Percentiles rank a stretch among this genome's conserved stretches.
These are phyloP conservation scores for Guadua angustifolia DNA, from an alignment of 176 grass and related monocot genomes.

Conservation along the genomic window DNA sequence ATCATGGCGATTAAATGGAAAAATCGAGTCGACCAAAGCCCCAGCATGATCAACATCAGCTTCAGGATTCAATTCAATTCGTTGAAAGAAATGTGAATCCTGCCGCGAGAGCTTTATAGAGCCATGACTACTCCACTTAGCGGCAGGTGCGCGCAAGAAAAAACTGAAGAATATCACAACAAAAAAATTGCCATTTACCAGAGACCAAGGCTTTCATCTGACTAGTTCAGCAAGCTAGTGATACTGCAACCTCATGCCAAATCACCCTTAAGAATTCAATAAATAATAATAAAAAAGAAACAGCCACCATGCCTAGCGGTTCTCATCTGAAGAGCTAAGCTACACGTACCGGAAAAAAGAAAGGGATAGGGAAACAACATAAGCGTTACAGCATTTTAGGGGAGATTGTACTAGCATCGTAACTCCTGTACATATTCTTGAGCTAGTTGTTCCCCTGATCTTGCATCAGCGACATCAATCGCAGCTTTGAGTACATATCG, in stretches of 20 bases:
- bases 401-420: slow-evolving; percentile 30
- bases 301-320: slow-evolving; percentile 31
- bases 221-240: not conserved
- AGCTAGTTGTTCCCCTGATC: slow-evolving; percentile 53
- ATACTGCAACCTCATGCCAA: slow-evolving; percentile 16
- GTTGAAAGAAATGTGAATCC: not conserved
- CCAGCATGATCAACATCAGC: not conserved
- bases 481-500: slow-evolving; percentile 75
- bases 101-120: not conserved
- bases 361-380: slow-evolving; percentile 18
- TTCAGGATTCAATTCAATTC: not conserved
- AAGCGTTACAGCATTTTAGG: slow-evolving; percentile 33
- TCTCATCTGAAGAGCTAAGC: slow-evolving; percentile 18
- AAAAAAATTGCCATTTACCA: slow-evolving; percentile 29
- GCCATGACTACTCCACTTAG: not conserved
- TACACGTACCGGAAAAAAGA: slow-evolving; percentile 45
- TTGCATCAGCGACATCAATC: slow-evolving; percentile 64
- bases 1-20: not conserved
- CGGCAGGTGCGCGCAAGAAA: not conserved
- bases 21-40: not conserved
- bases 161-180: slow-evolving; percentile 1
- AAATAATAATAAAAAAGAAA: slow-evolving; percentile 25
- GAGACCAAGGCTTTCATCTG: not conserved
- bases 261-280: slow-evolving; percentile 8
- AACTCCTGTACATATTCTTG: slow-evolving; percentile 53